Conservation (phyloP, 1,139 yeast species). For the Suhomyces kunorum region DNA sequence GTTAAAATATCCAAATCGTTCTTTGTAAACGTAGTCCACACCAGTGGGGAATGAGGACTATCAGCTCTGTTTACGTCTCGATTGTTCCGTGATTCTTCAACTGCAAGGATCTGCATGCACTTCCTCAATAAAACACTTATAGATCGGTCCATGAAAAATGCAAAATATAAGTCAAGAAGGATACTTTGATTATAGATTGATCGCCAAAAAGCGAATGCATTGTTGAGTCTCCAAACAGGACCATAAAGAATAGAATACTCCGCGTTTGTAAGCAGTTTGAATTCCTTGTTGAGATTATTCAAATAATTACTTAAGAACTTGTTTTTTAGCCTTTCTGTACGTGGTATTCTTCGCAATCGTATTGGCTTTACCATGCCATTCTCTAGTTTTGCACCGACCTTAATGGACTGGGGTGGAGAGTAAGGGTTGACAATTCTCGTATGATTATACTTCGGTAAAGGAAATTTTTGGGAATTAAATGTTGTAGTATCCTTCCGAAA, state of each 20-base stretch:
- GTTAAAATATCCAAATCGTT: constrained; percentile 34
- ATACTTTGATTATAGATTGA: constrained; percentile 30
- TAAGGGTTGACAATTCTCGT: constrained; percentile 15
- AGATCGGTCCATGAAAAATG: constrained; percentile 42
- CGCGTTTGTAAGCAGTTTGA: constrained; percentile 21
- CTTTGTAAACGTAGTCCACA: constrained; percentile 27
- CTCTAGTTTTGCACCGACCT: constrained; percentile 13
- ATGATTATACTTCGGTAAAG: constrained; percentile 1
- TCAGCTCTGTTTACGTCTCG: not conserved
- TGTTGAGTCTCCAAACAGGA: constrained; percentile 32
- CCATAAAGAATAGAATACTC: constrained; percentile 20
- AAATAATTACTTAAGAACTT: constrained; percentile 21
- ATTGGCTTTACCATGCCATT: constrained; percentile 18
- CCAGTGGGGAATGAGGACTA: constrained; percentile 11
- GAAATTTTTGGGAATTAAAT: not conserved
- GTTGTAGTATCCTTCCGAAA: not conserved
- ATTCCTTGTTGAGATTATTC: constrained; percentile 13
- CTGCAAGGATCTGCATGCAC: constrained; percentile 25
- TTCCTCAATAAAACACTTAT: constrained; percentile 35
- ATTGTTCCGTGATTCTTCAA: constrained; percentile 10
- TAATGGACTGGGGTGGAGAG: constrained; percentile 12
- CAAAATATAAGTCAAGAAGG: constrained; percentile 30
- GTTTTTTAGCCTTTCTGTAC: constrained; percentile 17
- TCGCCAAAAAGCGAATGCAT: constrained; percentile 31
- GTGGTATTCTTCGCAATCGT: constrained; percentile 14